Evolutionary conservation across 768 basidiomycete genomes (phyloP), one percentile per base, ranked within the genome.

Genomic region (Podaxis sp.): DNA sequence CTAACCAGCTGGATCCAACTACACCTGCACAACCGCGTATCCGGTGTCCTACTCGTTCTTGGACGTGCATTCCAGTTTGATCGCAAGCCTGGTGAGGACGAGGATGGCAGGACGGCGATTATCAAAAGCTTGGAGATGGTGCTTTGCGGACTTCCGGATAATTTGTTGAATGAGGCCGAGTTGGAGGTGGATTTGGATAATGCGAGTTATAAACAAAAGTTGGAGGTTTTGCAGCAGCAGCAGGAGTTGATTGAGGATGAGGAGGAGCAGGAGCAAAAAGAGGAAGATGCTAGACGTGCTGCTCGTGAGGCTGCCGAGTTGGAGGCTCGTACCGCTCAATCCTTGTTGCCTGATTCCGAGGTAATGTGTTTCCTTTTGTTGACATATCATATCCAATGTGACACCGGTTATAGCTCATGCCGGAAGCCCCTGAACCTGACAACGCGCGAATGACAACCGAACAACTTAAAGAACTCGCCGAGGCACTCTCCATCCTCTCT

Each of bases 161-260:
- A 94, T 74, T 72, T 98, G 96, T 84, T 98, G 50, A 98, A 92
- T 74, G 97, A 98, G 80, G 94, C 97, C 8, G 97, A 98, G 73
- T 84, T 98, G 55, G 93, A 96, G 74, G 96, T 98, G 24, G 93
- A 95, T 67, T 92, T 90, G 24, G 96, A 96, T 43, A 89, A 89
- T 55, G 94, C 94, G 22, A 93, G 88, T 69, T 98, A 97, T 84
- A 96, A 97, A 80, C 93, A 98, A 80, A 97, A 96, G 76, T 85
- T 99, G 59, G 97, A 98, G 65, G 96, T 99, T 25, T 78, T 99
- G 72, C 94, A 97, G 69, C 93, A 99, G 69, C 97, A 99, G 75
- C 93, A 99, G 72, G 97, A 99, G 74, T 93, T 99, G 64, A 99
- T 99, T 72, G 96, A 99, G 72, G 97, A 99, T 73, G 97, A 99